Evolutionary conservation across 1,284 basidiomycete species (phyloP).

Genomic region (Vanrija sp.): DNA sequence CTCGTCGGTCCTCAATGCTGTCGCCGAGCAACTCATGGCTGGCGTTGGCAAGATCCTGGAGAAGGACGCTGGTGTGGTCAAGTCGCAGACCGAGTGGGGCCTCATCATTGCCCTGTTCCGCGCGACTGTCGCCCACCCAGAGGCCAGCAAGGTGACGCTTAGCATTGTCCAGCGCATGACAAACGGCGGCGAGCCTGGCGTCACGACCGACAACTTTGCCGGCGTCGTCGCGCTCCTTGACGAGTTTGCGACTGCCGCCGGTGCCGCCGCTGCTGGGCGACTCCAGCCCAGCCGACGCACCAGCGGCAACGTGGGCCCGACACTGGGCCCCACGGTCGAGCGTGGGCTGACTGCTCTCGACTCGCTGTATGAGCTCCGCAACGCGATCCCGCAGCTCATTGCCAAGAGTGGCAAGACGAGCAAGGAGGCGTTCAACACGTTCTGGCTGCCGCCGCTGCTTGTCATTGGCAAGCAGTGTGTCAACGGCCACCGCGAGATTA

Average conservation of each 20-base stretch:
- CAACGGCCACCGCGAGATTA: conserved; percentile 77
- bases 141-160: conserved; percentile 80
- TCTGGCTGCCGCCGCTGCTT: conserved; percentile 72
- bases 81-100: conserved; percentile 93
- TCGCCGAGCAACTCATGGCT: conserved; percentile 84
- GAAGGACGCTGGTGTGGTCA: conserved; percentile 66
- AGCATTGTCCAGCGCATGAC: conserved; percentile 65
- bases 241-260: conserved; percentile 76
- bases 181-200: conserved; percentile 50
- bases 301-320: conserved; percentile 23
- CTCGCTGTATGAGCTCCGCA: conserved; percentile 68
- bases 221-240: conserved; percentile 78
- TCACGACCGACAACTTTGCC: conserved; percentile 73
- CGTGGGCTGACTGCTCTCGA: conserved; percentile 80
- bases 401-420: conserved; percentile 47
- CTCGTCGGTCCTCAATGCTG: conserved; percentile 67
- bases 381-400: conserved; percentile 58
- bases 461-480: conserved; percentile 79
- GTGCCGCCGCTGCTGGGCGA: conserved; percentile 58
- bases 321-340: conserved; percentile 63
- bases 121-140: conserved; percentile 78
- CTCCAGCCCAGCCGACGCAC: conserved; percentile 46
- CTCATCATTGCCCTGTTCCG: conserved; percentile 85
- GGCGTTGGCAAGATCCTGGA: conserved; percentile 76
- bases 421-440: conserved; percentile 66